Base-by-base conservation (phyloP, 805 yeast genomes). In the Pichia cabralensis region DNA sequence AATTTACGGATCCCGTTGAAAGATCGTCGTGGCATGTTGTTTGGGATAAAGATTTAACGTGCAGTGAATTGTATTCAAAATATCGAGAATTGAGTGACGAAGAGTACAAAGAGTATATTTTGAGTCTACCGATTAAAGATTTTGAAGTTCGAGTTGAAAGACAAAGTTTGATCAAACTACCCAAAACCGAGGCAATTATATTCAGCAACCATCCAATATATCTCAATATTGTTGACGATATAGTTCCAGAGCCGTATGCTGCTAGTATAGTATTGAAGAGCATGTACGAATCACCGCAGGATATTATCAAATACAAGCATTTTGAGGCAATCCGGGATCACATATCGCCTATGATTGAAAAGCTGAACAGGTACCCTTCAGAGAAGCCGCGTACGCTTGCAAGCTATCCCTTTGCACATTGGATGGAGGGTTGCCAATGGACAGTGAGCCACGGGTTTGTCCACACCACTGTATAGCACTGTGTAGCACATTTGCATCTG, bases 11-110 rank as follows among this genome's bases (percentile, higher is more conserved):
- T 12, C 68, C 71, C 0, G 72, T 65, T 21, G 74, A 69, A 45
- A 49, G 74, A 35, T 65, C 67, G 6, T 56, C 69, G 15, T 67
- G 72, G 71, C 68, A 68, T 44, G 56, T 67, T 34, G 58, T 67
- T 1, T 68, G 73, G 73, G 74, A 69, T 46, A 62, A 62, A 38
- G 46, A 53, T 58, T 33, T 51, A 13, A 34, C 44, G n/a, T 48
- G 49, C 24, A 50, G 46, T 35, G 55, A 51, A 11, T 21, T 51
- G 3, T 51, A 51, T 23, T 31, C 47, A 26, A 62, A 62, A 46
- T 39, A 53, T 12, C 60, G 58, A 42, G 60, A 58, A 36, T 53
- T 67, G 16, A 55, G 58, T 36, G 63, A 62, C 39, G 41, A 52
- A 12, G 46, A 47, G 6, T 52, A 38, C 13, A 27, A 27, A 3